These are phyloP conservation scores for Lipomyces sp. DNA, from an alignment of 805 yeast genomes.

Conservation along the genomic window DNA sequence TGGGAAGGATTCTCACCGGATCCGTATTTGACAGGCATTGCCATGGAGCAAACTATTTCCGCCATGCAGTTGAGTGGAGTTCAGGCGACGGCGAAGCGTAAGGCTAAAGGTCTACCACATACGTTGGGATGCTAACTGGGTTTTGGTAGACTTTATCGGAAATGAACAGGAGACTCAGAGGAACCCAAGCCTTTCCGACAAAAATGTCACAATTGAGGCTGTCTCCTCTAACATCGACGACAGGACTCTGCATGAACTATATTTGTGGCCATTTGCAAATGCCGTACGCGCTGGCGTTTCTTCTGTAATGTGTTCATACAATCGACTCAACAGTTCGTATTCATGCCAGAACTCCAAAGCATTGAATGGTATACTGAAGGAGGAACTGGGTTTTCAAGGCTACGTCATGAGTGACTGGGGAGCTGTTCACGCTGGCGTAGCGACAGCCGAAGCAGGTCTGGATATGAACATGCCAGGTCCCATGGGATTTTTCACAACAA, in stretches of 20 bases:
- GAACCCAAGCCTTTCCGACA: conserved; percentile 47
- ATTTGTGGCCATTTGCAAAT: conserved; percentile 71
- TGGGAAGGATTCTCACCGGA: conserved; percentile 70
- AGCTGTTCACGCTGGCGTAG: conserved; percentile 64
- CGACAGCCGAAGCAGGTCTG: conserved; percentile 60
- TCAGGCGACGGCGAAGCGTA: conserved; percentile 51
- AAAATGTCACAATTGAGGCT: conserved; percentile 43
- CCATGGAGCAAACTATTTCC: conserved; percentile 56
- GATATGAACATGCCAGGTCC: conserved; percentile 73
- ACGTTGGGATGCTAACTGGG: background rate
- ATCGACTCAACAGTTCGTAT: conserved; percentile 59
- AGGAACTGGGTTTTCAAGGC: conserved; percentile 68
- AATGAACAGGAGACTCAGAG: conserved; percentile 64
- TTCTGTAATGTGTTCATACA: conserved; percentile 65
- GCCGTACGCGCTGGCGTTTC: conserved; percentile 64
- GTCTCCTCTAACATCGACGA: conserved; percentile 63
- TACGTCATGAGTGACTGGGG: conserved; percentile 72
- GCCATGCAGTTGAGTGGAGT: conserved; percentile 66
- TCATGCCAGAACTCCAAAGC: conserved; percentile 65
- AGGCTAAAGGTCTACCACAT: too few relatives aligned
- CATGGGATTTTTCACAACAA: conserved; percentile 49
- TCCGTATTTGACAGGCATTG: conserved; percentile 63
- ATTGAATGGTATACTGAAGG: conserved; percentile 60
- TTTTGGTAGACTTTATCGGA: conserved; percentile 53
- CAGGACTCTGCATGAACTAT: conserved; percentile 64